Percentiles rank a stretch among this genome's conserved stretches.
Conservation (phyloP, 805 yeast species). For the Cyberlindnera petersonii region DNA sequence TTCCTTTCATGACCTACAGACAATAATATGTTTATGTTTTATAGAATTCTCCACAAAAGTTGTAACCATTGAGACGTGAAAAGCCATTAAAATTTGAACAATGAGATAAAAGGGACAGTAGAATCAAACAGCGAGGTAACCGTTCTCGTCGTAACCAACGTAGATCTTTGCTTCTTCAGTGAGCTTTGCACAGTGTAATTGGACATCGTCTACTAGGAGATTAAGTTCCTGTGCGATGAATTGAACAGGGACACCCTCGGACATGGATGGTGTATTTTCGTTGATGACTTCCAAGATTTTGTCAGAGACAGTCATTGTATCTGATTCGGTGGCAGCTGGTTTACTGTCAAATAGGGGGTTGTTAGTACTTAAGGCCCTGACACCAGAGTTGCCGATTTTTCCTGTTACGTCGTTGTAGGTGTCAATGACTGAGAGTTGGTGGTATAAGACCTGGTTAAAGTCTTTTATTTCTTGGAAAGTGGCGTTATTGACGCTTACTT, state of each 20-base stretch:
- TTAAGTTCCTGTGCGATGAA: slow-evolving; percentile 55
- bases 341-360: slow-evolving; percentile 40
- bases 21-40: slow-evolving; percentile 1
- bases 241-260: slow-evolving; percentile 71
- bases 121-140: slow-evolving; percentile 49
- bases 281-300: slow-evolving; percentile 45
- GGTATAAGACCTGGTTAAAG: slow-evolving; percentile 66
- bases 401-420: slow-evolving; percentile 55
- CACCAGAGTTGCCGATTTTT: slow-evolving; percentile 20
- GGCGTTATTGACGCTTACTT: slow-evolving; percentile 62
- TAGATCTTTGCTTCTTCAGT: slow-evolving; percentile 68
- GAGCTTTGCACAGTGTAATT: slow-evolving; percentile 47
- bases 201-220: slow-evolving; percentile 45
- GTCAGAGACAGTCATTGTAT: slow-evolving; percentile 35
- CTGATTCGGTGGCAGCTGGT: slow-evolving; percentile 30
- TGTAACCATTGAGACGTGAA: too few species aligned
- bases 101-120: too few species aligned
- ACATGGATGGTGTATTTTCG: slow-evolving; percentile 53
- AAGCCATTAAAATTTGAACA: too few species aligned
- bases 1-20: background rate
- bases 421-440: slow-evolving; percentile 59
- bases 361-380: slow-evolving; percentile 13
- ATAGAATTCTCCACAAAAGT: too few species aligned
- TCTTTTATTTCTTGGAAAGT: slow-evolving; percentile 53
- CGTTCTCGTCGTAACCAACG: slow-evolving; percentile 64